Evolutionary conservation across 495 filamentous ascomycete species (phyloP).

Genomic region (Penicillium cinerascens): DNA sequence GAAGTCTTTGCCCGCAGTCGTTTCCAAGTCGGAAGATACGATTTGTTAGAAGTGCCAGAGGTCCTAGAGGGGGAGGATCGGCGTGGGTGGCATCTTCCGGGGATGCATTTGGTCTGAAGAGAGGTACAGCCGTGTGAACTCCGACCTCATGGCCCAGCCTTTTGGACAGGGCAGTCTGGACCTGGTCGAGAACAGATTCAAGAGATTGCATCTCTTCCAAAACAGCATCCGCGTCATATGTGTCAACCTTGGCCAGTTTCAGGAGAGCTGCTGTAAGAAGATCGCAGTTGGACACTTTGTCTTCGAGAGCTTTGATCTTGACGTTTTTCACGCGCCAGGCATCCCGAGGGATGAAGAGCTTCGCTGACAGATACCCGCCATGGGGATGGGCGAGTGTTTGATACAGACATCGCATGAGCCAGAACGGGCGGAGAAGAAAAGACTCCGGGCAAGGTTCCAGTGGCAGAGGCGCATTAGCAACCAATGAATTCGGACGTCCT

Average conservation of each 20-base stretch:
- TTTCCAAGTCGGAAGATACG: slow-evolving; percentile 71
- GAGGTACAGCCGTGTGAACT: slow-evolving; percentile 58
- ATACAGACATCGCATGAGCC: slow-evolving; percentile 91
- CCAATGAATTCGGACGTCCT: slow-evolving; percentile 60
- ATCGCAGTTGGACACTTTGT: slow-evolving; percentile 94
- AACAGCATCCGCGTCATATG: slow-evolving; percentile 83
- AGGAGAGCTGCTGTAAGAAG: slow-evolving; percentile 84
- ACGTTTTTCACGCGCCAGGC: slow-evolving; percentile 93
- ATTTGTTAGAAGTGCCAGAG: slow-evolving; percentile 60
- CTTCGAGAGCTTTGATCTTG: slow-evolving; percentile 84
- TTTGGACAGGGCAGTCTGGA: slow-evolving; percentile 69
- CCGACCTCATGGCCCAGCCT: slow-evolving; percentile 91
- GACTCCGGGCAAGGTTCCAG: slow-evolving; percentile 92
- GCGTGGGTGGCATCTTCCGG: slow-evolving; percentile 38
- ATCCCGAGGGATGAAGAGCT: slow-evolving; percentile 86
- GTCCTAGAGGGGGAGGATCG: slow-evolving; percentile 46
- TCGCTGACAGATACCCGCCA: slow-evolving; percentile 86
- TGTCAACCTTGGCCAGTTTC: slow-evolving; percentile 79
- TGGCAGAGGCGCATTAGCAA: slow-evolving; percentile 60
- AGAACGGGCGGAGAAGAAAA: slow-evolving; percentile 83
- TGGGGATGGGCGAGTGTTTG: slow-evolving; percentile 89
- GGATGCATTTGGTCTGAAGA: slow-evolving; percentile 63
- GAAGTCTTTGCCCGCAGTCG: slow-evolving; percentile 85
- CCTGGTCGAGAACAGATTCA: slow-evolving; percentile 81
- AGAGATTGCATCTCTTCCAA: slow-evolving; percentile 94